Evolutionary conservation across 2,329 filamentous ascomycete genomes (phyloP).

Genomic region (Colletotrichum sp.): DNA sequence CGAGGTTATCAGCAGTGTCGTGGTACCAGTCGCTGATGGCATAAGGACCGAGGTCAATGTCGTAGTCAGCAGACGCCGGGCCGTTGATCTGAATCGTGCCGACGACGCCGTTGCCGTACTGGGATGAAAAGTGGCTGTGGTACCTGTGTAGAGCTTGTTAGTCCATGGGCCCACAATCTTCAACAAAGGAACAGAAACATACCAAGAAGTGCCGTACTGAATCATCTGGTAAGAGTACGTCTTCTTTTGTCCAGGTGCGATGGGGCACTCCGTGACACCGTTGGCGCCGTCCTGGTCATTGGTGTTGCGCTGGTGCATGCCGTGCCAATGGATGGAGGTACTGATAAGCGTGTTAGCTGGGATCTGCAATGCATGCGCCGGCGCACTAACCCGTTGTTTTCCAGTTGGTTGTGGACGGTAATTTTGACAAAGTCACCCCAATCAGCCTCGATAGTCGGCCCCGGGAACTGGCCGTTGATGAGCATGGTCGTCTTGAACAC

Average conservation of each 20-base stretch:
- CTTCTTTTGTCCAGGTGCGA: constrained; percentile 35
- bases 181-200: not conserved
- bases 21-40: constrained; percentile 61
- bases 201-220: constrained; percentile 43
- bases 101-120: constrained; percentile 57
- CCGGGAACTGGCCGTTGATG: constrained; percentile 51
- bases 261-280: constrained; percentile 49
- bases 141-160: constrained; percentile 38
- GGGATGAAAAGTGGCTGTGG: constrained; percentile 55
- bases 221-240: constrained; percentile 39
- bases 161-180: not conserved
- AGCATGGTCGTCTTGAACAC: constrained; percentile 42
- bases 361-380: not conserved
- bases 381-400: constrained; percentile 33
- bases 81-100: constrained; percentile 58
- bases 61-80: constrained; percentile 51
- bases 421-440: constrained; percentile 55
- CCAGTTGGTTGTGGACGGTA: constrained; percentile 65
- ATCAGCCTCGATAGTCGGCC: constrained; percentile 54
- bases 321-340: constrained; percentile 54
- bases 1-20: constrained; percentile 32
- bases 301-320: constrained; percentile 47
- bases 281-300: constrained; percentile 49
- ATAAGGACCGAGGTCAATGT: constrained; percentile 64
- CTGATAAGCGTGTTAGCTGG: constrained; percentile 39